A percentile compares a stretch with the other conserved stretches of the same genome.
Evolutionary conservation across 345 rosid species (phyloP).

Genomic region (Hibiscus mutabilis): DNA sequence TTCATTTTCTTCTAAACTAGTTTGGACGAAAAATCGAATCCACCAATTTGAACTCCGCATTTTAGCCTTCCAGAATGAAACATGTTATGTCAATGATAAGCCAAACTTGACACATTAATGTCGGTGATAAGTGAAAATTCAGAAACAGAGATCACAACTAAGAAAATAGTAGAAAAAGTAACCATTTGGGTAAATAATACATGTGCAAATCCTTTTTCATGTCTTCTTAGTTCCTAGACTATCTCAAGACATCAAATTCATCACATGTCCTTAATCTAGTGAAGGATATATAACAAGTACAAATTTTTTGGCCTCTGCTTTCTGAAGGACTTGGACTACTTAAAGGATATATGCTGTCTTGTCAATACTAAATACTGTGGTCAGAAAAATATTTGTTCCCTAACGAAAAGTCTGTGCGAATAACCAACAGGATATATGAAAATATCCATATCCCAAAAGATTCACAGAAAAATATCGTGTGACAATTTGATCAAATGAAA

Average conservation of each 20-base stretch:
- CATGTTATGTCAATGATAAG: background rate
- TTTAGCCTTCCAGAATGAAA: conserved; percentile 43
- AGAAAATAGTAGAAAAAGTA: background rate
- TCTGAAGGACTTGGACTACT: background rate
- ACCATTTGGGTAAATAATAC: background rate
- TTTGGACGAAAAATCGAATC: conserved; percentile 55
- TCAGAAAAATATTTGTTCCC: background rate
- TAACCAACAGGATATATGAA: too few relatives aligned
- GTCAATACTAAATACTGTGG: background rate
- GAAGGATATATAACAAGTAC: background rate
- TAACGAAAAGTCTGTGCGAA: background rate
- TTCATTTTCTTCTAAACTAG: conserved; percentile 62
- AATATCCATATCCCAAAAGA: background rate
- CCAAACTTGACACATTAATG: background rate
- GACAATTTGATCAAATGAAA: background rate
- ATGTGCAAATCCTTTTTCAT: background rate
- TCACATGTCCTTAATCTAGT: background rate
- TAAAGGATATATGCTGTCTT: background rate
- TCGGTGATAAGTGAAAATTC: background rate
- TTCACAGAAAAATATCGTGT: background rate
- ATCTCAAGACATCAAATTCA: conserved; percentile 1
- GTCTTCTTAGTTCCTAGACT: background rate
- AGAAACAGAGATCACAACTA: background rate
- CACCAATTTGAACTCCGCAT: conserved; percentile 77
- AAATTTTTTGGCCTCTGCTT: background rate